These are phyloP conservation scores for Pleurotus tuber-regium DNA, from an alignment of 768 basidiomycete genomes.

Conservation along the genomic window DNA sequence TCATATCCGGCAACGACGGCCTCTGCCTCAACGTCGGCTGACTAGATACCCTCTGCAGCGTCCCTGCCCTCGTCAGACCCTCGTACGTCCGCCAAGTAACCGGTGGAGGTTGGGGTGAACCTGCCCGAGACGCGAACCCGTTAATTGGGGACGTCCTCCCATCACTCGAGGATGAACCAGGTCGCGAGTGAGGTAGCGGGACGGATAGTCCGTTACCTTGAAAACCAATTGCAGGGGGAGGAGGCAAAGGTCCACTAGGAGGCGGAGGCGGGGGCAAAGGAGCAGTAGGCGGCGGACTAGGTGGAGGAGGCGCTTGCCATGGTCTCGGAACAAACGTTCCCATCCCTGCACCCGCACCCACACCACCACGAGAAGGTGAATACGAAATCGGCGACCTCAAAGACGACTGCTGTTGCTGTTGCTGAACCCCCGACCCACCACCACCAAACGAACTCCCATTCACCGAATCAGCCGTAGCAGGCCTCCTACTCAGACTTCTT, in stretches of 20 bases:
- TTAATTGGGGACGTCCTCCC: not conserved
- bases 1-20: conserved; percentile 4
- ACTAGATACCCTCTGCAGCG: not conserved
- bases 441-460: too few relatives aligned
- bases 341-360: not conserved
- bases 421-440: too few relatives aligned
- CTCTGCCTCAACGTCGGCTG: conserved; percentile 10
- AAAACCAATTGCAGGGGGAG: not conserved
- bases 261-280: conserved; percentile 39
- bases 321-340: conserved; percentile 1
- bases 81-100: not conserved
- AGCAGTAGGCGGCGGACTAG: conserved; percentile 46
- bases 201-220: not conserved
- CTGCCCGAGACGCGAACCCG: not conserved
- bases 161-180: not conserved
- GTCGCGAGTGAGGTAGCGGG: not conserved
- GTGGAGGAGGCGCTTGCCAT: conserved; percentile 32
- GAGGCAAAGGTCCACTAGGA: conserved; percentile 1
- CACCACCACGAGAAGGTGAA: not conserved
- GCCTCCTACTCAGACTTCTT: not conserved
- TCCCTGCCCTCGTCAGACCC: not conserved
- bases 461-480: not conserved
- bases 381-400: not conserved
- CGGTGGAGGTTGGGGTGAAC: not conserved
- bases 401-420: too few relatives aligned